A percentile compares a stretch with the other conserved stretches of the same genome.
These are phyloP conservation scores for Aspergillus ruber DNA, from an alignment of 2,329 filamentous ascomycete genomes.

Conservation along the genomic window DNA sequence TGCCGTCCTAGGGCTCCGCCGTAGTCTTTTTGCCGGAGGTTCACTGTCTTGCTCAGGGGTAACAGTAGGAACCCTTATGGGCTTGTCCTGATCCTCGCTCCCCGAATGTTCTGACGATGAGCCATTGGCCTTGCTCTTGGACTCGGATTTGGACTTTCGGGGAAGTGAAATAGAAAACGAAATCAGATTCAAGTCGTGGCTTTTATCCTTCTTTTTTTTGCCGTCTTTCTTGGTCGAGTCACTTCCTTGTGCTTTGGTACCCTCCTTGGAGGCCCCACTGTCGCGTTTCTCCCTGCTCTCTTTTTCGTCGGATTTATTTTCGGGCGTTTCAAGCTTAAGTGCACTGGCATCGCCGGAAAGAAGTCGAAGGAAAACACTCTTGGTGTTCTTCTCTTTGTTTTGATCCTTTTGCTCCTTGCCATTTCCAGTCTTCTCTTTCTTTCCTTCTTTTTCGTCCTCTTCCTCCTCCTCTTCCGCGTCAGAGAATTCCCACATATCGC, in stretches of 20 bases:
- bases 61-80: conserved; percentile 11
- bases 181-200: conserved; percentile 20
- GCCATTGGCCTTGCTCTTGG: background rate
- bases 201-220: conserved; percentile 5
- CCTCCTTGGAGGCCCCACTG: background rate
- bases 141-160: conserved; percentile 7
- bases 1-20: conserved; percentile 20
- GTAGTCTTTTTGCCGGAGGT: conserved; percentile 30
- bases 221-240: conserved; percentile 4
- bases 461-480: conserved; percentile 52
- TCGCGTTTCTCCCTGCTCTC: conserved; percentile 5
- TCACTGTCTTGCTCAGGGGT: conserved; percentile 19
- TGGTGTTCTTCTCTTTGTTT: conserved; percentile 42
- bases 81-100: conserved; percentile 11
- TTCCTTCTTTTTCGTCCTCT: conserved; percentile 14
- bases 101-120: background rate
- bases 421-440: conserved; percentile 35
- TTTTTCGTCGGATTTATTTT: conserved; percentile 2
- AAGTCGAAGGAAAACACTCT: conserved; percentile 21
- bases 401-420: conserved; percentile 39
- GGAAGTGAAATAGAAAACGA: conserved; percentile 29
- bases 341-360: conserved; percentile 19
- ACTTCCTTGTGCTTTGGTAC: conserved; percentile 6
- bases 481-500: conserved; percentile 72
- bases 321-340: conserved; percentile 1